Evolutionary conservation across 805 yeast genomes (phyloP), one percentile per base, ranked within the genome.

Genomic region (Candida hungchunana): DNA sequence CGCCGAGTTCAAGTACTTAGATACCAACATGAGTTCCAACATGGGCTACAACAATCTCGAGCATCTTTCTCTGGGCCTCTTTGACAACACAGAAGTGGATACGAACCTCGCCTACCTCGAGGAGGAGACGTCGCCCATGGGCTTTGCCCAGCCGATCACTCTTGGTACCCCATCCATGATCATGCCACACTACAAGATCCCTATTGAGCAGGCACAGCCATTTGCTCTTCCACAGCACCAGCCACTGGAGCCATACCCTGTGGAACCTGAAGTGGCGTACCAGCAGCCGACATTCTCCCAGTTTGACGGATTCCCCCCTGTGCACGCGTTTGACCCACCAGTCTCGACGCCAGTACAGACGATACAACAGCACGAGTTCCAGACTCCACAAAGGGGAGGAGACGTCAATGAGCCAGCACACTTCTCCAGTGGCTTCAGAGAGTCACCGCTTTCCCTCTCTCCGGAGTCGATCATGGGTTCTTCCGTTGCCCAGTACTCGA

Each of bases 311-410:
- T 44, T 46, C 34, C 50, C 51, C 10, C 53, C 52, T 16, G 37
- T 42, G 22, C 40, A 43, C 24, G 50, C 50, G 2, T 50, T 50
- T 29, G 30, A 26, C 6, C 50, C 51, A 18, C 44, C 44, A 24
- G 29, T 17, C 9, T 13, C 34, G n/a, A 25, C 36, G 16, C 40
- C 38, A 15, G 25, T 18, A 3, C 24, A 25, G 11, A 28, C 32
- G 12, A 16, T 16, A 14, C 29, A 28, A 12, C 26, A 31, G 20
- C 6, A 26, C 13, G 33, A 32, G 15, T 32, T 31, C 29, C 30
- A 29, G 8, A 18, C 39, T 13, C 43, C 39, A 29, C 43, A 38
- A 31, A 42, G 44, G 34, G n/a, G 32, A 6, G 36, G 46, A 29
- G 29, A 40, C 17, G 18, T 43, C 31, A 39, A 43, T 14, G 50